Conservation (phyloP, 345 rosid genomes). For the Moricandia moricandioides region DNA sequence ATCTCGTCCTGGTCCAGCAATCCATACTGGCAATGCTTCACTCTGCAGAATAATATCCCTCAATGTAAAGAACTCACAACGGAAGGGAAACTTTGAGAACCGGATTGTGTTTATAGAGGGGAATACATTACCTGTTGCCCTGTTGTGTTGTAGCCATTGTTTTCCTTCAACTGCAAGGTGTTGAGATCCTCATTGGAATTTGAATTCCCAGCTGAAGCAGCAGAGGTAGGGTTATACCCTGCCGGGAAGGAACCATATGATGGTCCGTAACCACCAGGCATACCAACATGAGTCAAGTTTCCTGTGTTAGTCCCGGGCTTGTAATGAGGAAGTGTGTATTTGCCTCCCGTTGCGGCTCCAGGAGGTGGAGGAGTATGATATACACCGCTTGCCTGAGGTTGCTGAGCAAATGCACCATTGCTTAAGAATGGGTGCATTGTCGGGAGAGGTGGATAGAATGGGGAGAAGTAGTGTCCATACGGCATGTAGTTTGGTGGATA, state of each 20-base stretch:
- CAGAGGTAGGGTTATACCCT: slow-evolving; percentile 67
- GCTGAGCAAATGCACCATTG: slow-evolving; percentile 83
- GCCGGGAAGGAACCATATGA: slow-evolving; percentile 69
- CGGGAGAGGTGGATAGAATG: slow-evolving; percentile 73
- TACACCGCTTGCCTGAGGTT: slow-evolving; percentile 68
- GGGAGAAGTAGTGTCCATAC: slow-evolving; percentile 74
- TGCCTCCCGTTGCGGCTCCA: slow-evolving; percentile 64
- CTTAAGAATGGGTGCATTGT: slow-evolving; percentile 72
- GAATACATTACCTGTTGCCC: slow-evolving; percentile 60
- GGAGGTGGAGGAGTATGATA: slow-evolving; percentile 73
- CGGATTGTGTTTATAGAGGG: background rate
- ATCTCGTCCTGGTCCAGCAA: slow-evolving; percentile 76
- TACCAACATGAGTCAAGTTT: slow-evolving; percentile 64
- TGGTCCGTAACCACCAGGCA: slow-evolving; percentile 76
- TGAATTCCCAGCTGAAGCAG: slow-evolving; percentile 65
- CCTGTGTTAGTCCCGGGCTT: slow-evolving; percentile 74
- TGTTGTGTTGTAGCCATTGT: slow-evolving; percentile 62
- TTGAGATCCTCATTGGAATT: slow-evolving; percentile 68
- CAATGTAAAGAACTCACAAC: slow-evolving; percentile 20
- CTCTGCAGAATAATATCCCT: slow-evolving; percentile 50
- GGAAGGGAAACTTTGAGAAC: background rate
- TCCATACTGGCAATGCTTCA: slow-evolving; percentile 85
- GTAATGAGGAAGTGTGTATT: slow-evolving; percentile 74
- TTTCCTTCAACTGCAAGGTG: slow-evolving; percentile 77
- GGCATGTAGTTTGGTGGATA: slow-evolving; percentile 83